Evolutionary conservation across 1,139 yeast species (phyloP).

Genomic region (Scheffersomyces cryptocercus): DNA sequence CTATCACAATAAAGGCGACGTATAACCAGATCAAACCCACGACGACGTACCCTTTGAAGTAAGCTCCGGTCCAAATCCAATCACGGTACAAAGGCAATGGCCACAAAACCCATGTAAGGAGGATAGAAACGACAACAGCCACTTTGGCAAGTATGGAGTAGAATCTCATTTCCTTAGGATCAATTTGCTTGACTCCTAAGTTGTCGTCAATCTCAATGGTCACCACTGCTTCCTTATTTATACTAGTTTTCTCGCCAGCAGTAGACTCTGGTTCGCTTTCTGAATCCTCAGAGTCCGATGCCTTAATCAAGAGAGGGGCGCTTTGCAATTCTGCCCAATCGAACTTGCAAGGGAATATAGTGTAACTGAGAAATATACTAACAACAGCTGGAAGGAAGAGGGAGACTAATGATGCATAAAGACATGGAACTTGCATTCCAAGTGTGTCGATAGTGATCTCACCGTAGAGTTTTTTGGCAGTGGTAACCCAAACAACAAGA

Average conservation of each 20-base stretch:
- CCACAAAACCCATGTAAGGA: slow-evolving; percentile 42
- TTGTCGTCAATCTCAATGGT: not conserved
- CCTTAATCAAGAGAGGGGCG: slow-evolving; percentile 20
- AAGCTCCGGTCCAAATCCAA: slow-evolving; percentile 38
- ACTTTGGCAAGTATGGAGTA: slow-evolving; percentile 31
- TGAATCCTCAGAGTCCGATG: not conserved
- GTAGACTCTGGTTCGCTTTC: not conserved
- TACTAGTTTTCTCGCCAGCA: not conserved
- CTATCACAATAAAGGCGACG: slow-evolving; percentile 29
- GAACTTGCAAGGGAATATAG: slow-evolving; percentile 26
- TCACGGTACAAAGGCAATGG: slow-evolving; percentile 48
- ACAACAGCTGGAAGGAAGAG: slow-evolving; percentile 30
- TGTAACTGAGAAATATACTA: slow-evolving; percentile 24
- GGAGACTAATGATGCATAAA: slow-evolving; percentile 32
- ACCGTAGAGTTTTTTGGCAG: slow-evolving; percentile 23
- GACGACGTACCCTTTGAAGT: slow-evolving; percentile 41
- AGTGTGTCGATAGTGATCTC: slow-evolving; percentile 23
- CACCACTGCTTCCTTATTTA: not conserved
- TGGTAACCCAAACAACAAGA: slow-evolving; percentile 24
- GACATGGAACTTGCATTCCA: slow-evolving; percentile 33
- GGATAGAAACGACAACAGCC: slow-evolving; percentile 24
- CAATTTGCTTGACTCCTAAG: not conserved
- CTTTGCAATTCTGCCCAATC: slow-evolving; percentile 31
- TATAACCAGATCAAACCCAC: slow-evolving; percentile 42
- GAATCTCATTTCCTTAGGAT: slow-evolving; percentile 11